Conservation (phyloP, 768 basidiomycete genomes). For the Daedalea quercina region DNA sequence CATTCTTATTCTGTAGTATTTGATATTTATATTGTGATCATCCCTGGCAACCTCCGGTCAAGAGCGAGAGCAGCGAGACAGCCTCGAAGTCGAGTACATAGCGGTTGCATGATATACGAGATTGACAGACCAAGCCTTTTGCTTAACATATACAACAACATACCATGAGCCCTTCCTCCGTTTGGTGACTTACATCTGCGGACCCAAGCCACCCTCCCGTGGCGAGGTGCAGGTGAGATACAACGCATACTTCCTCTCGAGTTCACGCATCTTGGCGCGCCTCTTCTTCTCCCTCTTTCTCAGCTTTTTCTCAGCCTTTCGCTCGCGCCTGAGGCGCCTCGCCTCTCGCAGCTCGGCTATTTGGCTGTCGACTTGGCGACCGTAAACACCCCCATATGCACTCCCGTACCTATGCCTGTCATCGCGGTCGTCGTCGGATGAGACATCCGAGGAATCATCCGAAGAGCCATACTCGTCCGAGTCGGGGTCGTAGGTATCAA, state of each 20-base stretch:
- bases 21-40: neutral
- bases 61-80: too few species aligned
- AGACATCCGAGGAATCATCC: conserved; percentile 25
- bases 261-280: conserved; percentile 50
- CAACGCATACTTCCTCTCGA: conserved; percentile 56
- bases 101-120: neutral
- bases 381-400: conserved; percentile 33
- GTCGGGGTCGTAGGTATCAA: conserved; percentile 31
- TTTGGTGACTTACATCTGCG: conserved; percentile 5
- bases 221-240: conserved; percentile 33
- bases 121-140: neutral
- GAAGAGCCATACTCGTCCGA: conserved; percentile 35
- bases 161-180: neutral
- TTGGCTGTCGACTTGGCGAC: conserved; percentile 29
- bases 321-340: conserved; percentile 41
- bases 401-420: conserved; percentile 21
- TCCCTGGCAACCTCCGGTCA: too few species aligned
- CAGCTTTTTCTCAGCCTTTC: conserved; percentile 54
- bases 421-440: conserved; percentile 35
- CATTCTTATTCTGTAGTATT: neutral
- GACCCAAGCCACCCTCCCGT: conserved; percentile 14
- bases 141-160: neutral
- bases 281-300: conserved; percentile 60
- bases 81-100: neutral
- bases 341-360: conserved; percentile 41